Percentiles rank a stretch among this genome's conserved stretches.
Evolutionary conservation across 2,329 filamentous ascomycete genomes (phyloP).

Genomic region (Fusarium abutilonis): DNA sequence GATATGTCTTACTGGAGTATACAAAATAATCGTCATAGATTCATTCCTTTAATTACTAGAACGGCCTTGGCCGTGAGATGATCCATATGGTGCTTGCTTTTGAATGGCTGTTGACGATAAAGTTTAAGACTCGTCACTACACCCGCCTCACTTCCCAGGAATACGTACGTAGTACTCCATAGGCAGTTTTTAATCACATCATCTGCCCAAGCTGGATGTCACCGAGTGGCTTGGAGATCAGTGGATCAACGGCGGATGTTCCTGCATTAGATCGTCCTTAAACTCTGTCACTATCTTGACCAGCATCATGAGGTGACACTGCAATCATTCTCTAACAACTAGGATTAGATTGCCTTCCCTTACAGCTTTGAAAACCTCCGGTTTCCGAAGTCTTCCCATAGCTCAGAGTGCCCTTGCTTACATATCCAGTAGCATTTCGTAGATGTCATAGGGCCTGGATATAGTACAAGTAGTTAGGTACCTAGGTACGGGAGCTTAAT

Average conservation of each 20-base stretch:
- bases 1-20: not conserved
- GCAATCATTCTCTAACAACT: not conserved
- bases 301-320: not conserved
- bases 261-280: not conserved
- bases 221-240: not conserved
- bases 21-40: not conserved
- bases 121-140: no score
- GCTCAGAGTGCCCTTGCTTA: no score
- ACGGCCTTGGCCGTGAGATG: no score
- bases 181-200: no score
- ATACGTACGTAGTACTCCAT: no score
- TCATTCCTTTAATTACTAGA: not conserved
- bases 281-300: not conserved
- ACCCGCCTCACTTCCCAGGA: no score
- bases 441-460: no score
- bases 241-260: not conserved
- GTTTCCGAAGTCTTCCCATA: not conserved
- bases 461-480: no score
- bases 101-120: no score
- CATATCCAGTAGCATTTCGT: no score
- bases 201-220: not conserved
- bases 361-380: not conserved
- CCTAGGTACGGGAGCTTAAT: no score
- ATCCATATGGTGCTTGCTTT: no score
- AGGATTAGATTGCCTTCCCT: not conserved